Evolutionary conservation across 768 basidiomycete species (phyloP).

Genomic region (Leccinum rimulosum): DNA sequence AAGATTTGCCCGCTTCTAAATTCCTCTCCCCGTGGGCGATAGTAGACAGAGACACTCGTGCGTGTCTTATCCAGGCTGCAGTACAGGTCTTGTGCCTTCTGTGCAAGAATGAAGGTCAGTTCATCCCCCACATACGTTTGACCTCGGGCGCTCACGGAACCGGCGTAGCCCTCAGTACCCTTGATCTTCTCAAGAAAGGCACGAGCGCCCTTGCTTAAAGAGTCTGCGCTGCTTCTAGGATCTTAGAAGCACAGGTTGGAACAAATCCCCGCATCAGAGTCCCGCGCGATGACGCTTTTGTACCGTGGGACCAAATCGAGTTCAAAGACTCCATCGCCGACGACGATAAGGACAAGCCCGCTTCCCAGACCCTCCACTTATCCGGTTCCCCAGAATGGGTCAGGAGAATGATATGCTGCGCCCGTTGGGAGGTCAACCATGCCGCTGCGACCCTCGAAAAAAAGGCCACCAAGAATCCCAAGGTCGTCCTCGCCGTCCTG

Average conservation of each 20-base stretch:
- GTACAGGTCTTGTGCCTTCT: conserved; percentile 13
- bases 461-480: conserved; percentile 30
- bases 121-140: not conserved
- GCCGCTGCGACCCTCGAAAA: conserved; percentile 35
- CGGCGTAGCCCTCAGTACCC: conserved; percentile 75
- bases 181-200: conserved; percentile 92
- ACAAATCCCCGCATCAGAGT: conserved; percentile 78
- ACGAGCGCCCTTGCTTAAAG: conserved; percentile 72
- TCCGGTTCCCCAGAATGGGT: conserved; percentile 76
- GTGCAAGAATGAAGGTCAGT: conserved; percentile 61
- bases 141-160: conserved; percentile 8
- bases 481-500: conserved; percentile 62
- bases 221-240: conserved; percentile 83
- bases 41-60: conserved; percentile 19
- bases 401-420: conserved; percentile 79
- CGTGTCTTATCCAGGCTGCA: conserved; percentile 25
- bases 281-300: conserved; percentile 79
- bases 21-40: conserved; percentile 13
- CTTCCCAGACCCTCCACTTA: conserved; percentile 23
- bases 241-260: conserved; percentile 85
- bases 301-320: conserved; percentile 72
- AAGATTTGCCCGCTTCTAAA: conserved; percentile 17
- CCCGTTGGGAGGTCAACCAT: conserved; percentile 68
- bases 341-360: conserved; percentile 25
- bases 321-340: conserved; percentile 41